These are phyloP conservation scores for Pelagophyceae sp. DNA, from an alignment of 352 stramenopile species.

Conservation along the genomic window DNA sequence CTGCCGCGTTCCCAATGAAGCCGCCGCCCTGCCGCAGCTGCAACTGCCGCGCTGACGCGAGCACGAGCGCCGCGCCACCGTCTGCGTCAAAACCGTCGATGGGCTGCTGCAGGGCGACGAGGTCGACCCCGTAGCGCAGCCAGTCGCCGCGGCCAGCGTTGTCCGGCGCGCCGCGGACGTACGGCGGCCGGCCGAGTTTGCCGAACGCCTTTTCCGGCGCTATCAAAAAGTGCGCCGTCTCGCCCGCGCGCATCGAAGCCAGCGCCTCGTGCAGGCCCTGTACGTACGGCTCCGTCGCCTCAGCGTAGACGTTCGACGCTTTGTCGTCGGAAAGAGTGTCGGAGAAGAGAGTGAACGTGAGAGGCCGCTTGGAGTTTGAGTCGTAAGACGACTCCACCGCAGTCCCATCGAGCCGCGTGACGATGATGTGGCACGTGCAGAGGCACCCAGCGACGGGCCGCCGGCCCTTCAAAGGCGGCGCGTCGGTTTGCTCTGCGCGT, in stretches of 20 bases:
- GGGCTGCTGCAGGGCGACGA: neutral
- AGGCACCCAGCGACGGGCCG: neutral
- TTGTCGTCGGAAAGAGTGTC: too few species aligned
- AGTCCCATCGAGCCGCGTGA: neutral
- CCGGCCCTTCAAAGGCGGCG: too few species aligned
- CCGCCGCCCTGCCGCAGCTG: too few species aligned
- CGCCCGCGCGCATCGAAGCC: slow-evolving; percentile 6
- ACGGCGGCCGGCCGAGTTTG: neutral
- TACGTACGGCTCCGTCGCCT: neutral
- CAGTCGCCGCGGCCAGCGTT: neutral
- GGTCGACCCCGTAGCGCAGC: slow-evolving; percentile 5
- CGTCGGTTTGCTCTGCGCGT: too few species aligned
- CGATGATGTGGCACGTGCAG: neutral
- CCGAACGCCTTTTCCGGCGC: slow-evolving; percentile 11
- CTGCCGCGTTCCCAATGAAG: too few species aligned
- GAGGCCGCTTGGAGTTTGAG: neutral
- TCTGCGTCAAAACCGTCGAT: neutral
- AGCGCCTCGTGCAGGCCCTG: slow-evolving; percentile 14
- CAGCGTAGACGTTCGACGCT: too few species aligned
- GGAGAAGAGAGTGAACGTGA: neutral
- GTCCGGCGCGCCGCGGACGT: neutral
- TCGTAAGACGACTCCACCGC: neutral
- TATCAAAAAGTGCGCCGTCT: neutral
- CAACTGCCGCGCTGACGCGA: too few species aligned
- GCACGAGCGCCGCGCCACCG: too few species aligned